phyloP scores from a whole-genome alignment of 2,329 filamentous ascomycete species.

The Aspergillus phoenicis region DNA sequence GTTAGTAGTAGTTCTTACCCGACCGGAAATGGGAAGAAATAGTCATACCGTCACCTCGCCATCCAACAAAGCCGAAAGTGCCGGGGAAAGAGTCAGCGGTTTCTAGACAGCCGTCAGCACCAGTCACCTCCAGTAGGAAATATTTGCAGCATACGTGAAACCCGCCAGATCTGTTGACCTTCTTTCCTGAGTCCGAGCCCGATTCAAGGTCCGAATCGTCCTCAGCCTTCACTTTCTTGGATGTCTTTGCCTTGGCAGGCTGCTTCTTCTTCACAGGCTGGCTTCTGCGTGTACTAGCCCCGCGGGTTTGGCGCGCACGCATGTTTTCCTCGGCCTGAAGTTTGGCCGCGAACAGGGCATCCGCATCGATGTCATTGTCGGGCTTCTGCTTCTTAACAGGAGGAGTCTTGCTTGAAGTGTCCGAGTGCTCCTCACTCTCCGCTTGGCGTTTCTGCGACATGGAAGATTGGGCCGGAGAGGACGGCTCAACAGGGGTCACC shows the following conservation, averaged over 20 bases:
- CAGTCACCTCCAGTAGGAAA: not conserved
- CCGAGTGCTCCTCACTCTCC: slow-evolving; percentile 45
- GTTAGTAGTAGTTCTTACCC: slow-evolving; percentile 23
- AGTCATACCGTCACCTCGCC: slow-evolving; percentile 47
- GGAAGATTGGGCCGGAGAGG: slow-evolving; percentile 36
- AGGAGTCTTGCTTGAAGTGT: slow-evolving; percentile 38
- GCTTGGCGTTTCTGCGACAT: slow-evolving; percentile 46
- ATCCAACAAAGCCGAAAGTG: slow-evolving; percentile 48
- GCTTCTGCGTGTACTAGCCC: slow-evolving; percentile 64
- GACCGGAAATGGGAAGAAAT: not conserved
- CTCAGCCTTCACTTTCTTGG: slow-evolving; percentile 72
- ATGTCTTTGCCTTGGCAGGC: slow-evolving; percentile 50
- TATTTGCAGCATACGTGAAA: slow-evolving; percentile 67
- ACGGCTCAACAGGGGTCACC: slow-evolving; percentile 32
- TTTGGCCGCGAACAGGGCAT: slow-evolving; percentile 82
- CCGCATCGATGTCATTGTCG: slow-evolving; percentile 71
- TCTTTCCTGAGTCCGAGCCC: slow-evolving; percentile 62
- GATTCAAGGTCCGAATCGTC: slow-evolving; percentile 79
- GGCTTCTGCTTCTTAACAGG: slow-evolving; percentile 63
- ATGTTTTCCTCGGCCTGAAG: slow-evolving; percentile 92
- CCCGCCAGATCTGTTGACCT: slow-evolving; percentile 76
- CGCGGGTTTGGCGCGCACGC: slow-evolving; percentile 73
- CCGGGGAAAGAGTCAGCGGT: slow-evolving; percentile 49
- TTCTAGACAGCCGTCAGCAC: slow-evolving; percentile 37
- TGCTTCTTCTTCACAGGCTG: slow-evolving; percentile 65